A percentile compares a stretch with the other conserved stretches of the same genome.
Conservation (phyloP, 441 rosid species). For the Gossypium schwendimanii region DNA sequence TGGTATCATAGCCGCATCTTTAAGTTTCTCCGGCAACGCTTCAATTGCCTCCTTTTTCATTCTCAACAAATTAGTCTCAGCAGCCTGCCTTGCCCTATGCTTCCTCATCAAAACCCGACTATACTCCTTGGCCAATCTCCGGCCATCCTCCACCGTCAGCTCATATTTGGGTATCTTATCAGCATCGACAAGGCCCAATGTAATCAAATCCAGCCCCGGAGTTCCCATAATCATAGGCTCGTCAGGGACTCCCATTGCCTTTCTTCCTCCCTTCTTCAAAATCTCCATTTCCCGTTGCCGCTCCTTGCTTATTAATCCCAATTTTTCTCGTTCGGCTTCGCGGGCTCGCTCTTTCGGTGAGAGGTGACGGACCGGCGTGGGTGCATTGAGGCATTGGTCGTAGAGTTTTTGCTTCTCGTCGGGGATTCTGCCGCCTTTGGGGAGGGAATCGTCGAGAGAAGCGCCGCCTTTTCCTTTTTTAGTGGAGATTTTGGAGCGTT, state of each 20-base stretch:
- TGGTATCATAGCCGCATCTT: slow-evolving; percentile 61
- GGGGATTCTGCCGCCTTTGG: slow-evolving; percentile 20
- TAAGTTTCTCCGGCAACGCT: slow-evolving; percentile 71
- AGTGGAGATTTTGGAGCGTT: slow-evolving; percentile 50
- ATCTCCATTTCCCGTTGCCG: slow-evolving; percentile 65
- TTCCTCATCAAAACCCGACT: slow-evolving; percentile 73
- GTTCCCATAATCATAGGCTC: slow-evolving; percentile 68
- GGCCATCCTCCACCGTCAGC: slow-evolving; percentile 73
- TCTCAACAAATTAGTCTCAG: slow-evolving; percentile 47
- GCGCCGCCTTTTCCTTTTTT: slow-evolving; percentile 24
- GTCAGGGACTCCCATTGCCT: slow-evolving; percentile 55
- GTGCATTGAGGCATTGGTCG: slow-evolving; percentile 69
- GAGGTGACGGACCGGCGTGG: slow-evolving; percentile 66
- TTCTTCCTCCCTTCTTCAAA: slow-evolving; percentile 61
- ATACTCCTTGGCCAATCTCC: slow-evolving; percentile 71
- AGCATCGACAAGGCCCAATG: slow-evolving; percentile 58
- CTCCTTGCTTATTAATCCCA: slow-evolving; percentile 69
- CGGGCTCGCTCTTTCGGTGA: slow-evolving; percentile 49
- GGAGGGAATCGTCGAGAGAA: slow-evolving; percentile 15
- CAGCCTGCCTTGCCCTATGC: slow-evolving; percentile 72
- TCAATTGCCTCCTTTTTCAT: slow-evolving; percentile 74
- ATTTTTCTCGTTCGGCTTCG: slow-evolving; percentile 70
- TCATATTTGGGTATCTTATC: slow-evolving; percentile 67
- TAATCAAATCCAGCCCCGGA: slow-evolving; percentile 56
- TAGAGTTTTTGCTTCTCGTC: slow-evolving; percentile 42